Evolutionary conservation across 768 basidiomycete genomes (phyloP), one percentile per base, ranked within the genome.

Genomic region (Russula olivacea): DNA sequence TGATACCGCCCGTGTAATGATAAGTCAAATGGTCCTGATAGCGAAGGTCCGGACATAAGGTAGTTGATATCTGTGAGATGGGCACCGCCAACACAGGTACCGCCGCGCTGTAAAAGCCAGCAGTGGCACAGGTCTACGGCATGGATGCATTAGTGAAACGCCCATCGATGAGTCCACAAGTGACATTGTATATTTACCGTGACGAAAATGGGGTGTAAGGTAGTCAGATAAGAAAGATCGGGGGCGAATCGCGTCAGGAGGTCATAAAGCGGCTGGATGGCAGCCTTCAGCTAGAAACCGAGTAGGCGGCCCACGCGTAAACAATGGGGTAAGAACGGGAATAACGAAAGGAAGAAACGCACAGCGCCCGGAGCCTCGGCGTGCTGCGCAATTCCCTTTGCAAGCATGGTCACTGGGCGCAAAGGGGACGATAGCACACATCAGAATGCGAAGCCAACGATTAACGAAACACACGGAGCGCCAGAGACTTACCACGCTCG

Each of bases 21-120:
- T 93, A 93, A n/a, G 81, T 74, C 25, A 96, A 79, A 69, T 88
- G 88, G 72, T 94, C 93, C 66, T 81, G 85, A 74, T 91, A 93
- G 36, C 72, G 74, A 58, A 95, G 75, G 63, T 91, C 88, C 8
- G 66, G 61, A 2, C 82, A 83, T n/a, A 81, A 71, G 0, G 71
- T 65, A 2, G 75, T 79, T 71, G 87, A 85, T 61, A 93, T 80
- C 48, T 82, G 77, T 14, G 83, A 83, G 66, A 93, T 87, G 19
- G 88, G 84, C n/a, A 76, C 70, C 12, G 70, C 54, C 12, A 93
- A 82, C 19, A 93, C 69, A 1, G 83, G 84, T 14, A 88, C 77
- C 0, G 89, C 86, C 1, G 78, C 71, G 1, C 76, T 66, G 69
- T 82, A 89, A 68, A 81, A 77, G 28, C 77, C 75, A 1, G 83